Conservation (phyloP, 371 early-diverging fungal genomes). For the Mucor irregularis region DNA sequence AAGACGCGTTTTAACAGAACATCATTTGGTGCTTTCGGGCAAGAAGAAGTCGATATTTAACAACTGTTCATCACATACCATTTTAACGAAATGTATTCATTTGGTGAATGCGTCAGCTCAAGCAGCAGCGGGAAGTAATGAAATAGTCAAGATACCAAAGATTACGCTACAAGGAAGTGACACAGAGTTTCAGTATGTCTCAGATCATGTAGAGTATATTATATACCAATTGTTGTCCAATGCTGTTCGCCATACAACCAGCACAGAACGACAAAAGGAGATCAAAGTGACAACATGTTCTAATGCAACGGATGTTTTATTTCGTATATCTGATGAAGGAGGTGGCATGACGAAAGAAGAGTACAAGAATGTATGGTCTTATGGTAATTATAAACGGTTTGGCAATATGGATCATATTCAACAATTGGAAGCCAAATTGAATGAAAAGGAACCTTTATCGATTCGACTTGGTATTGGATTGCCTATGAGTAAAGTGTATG, state of each 20-base stretch:
- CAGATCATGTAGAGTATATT: slow-evolving; percentile 86
- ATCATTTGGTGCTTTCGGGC: slow-evolving; percentile 72
- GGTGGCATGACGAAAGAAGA: slow-evolving; percentile 67
- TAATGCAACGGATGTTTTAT: slow-evolving; percentile 59
- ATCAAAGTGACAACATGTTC: slow-evolving; percentile 75
- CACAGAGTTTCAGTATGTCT: slow-evolving; percentile 78
- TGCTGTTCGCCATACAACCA: slow-evolving; percentile 54
- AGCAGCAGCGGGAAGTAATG: neutral
- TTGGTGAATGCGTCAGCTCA: slow-evolving; percentile 32
- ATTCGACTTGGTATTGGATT: slow-evolving; percentile 76
- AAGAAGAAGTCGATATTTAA: slow-evolving; percentile 49
- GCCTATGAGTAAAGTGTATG: slow-evolving; percentile 82
- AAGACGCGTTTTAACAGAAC: slow-evolving; percentile 80
- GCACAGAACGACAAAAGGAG: slow-evolving; percentile 13
- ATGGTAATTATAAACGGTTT: slow-evolving; percentile 54
- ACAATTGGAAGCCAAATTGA: slow-evolving; percentile 56
- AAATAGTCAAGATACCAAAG: neutral
- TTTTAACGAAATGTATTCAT: slow-evolving; percentile 60
- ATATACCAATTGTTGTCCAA: slow-evolving; percentile 82
- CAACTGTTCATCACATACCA: slow-evolving; percentile 56
- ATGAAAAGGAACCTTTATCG: slow-evolving; percentile 48
- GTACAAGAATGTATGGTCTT: slow-evolving; percentile 71
- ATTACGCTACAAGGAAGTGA: slow-evolving; percentile 28
- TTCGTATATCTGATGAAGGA: slow-evolving; percentile 84
- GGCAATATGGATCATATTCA: slow-evolving; percentile 63